Base-by-base conservation (phyloP, 495 filamentous ascomycete genomes). In the Xylaria longipes region DNA sequence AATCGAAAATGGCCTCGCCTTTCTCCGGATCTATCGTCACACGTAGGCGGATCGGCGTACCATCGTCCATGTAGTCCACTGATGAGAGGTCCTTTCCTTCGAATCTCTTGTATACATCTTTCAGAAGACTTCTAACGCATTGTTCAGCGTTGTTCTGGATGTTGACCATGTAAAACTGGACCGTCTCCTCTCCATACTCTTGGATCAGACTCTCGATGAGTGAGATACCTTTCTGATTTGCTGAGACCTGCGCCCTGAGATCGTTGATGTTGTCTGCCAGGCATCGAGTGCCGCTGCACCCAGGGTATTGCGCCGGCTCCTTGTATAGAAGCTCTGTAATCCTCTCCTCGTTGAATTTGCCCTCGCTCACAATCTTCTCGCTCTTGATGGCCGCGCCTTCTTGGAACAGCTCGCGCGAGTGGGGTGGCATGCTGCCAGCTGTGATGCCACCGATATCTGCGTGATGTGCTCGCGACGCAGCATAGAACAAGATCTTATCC, bases 401-500 rank as follows among this genome's bases (percentile, higher is more conserved):
- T 80, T 99, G 95, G 84, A 86, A 98, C 0, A 99, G 87, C 75
- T 98, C 96, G 6, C 92, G 89, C 3, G 95, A 97, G 72, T 97
- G 92, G 1, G 96, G 96, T 1, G 96, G 96, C 96, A 99, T 99
- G 46, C 93, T 97, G 11, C 96, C 96, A 0, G 96, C 95, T 5
- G 97, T 88, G 66, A 98, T 98, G 37, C 96, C 96, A 17, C 96
- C 96, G 73, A 99, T 98, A 79, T 99, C 96, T 2, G 96, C 96
- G 72, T 99, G 96, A 78, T 99, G 96, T 0, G 96, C 96, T 39
- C 96, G 89, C 9, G 94, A 97, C 3, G 96, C 96, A 6, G 97
- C 96, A 77, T 98, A 99, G 82, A 99, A 99, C 72, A 98, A 88
- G 68, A 99, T 98, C 39, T 93, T 89, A 57, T 92, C 91, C 17